Base-by-base conservation (phyloP, 106 monocot genomes). In the Dendrobium huoshanense region DNA sequence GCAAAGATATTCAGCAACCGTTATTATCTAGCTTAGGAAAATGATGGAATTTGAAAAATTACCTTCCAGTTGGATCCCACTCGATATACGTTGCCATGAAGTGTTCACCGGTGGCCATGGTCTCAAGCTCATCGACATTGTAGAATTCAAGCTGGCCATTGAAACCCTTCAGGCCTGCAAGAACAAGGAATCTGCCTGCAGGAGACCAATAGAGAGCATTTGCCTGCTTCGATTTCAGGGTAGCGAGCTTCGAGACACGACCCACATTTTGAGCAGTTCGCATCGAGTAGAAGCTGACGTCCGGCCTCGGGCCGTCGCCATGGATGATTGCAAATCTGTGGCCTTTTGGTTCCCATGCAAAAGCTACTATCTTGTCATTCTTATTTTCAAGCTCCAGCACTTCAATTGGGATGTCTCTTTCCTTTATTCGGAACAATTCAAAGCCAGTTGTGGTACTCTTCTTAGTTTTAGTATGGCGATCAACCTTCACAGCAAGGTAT, bases 11-110 rank as follows among this genome's bases (percentile, higher is more conserved):
- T 51, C 51, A 51, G 15, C 51, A 51, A 13, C 51, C 16, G 13
- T 51, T 22, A 4, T 20, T 4, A 0, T 51, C 15, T 13, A 51
- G 15, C 51, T 9, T 45, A 51, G 13, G 51, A 51, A 51, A n/a
- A 61, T n/a, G 9, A 70, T 22, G 9, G 15, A 77, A 15, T 22
- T 55, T 51, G 37, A 4, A 59, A 43, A 40, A 41, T 45, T 81
- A 92, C 96, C 96, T 92, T 83, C 94, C 96, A 78, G 94, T 92
- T 2, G 94, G 94, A 79, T 94, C 96, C 96, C 96, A 97, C 37
- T 94, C 94, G 70, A 97, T 87, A 48, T 97, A 94, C 13, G 96
- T 97, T 27, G 93, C 91, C 92, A 92, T 97, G 55, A 97, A 97
- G 84, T 97, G 96, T 78, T 97, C 96, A 7, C 87, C 92, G 33